Base-by-base conservation (phyloP, 106 monocot genomes). In the Dendrobium huoshanense region DNA sequence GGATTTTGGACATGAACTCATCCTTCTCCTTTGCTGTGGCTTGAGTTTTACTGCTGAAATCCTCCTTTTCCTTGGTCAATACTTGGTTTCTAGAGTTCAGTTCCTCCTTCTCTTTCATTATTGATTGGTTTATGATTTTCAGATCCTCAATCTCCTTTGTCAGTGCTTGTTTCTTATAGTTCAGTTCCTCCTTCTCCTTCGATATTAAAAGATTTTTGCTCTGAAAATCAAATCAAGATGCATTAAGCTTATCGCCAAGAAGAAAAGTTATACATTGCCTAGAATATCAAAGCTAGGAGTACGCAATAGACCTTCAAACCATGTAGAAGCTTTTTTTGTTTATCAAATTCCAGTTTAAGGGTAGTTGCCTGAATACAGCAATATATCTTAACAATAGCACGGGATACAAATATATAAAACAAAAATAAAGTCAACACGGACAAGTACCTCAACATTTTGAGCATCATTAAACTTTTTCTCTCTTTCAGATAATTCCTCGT, bases 101-200 rank as follows among this genome's bases (percentile, higher is more conserved):
- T 76, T 76, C 76, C 11, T 76, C 96, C 78, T 87, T 94, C 77
- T 96, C 96, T 75, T 89, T 95, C n/a, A 45, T 42, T 61, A 90
- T 68, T 5, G 18, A 40, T n/a, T 90, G 91, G 80, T 42, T 41
- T 82, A 77, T 94, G 24, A 49, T 29, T 88, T 87, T 94, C 19
- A 77, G 77, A 19, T 91, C 92, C 74, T 95, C 99, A 51, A 99
- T 77, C 73, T 99, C 91, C 77, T 91, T 91, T 43, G 79, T 55
- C 75, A 99, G 88, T 33, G 79, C 67, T 80, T 91, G 84, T 19
- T 91, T 95, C 82, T 91, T 93, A 65, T 76, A 86, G 73, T n/a
- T 84, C 8, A 95, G 44, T 9, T 85, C 99, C 58, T 93, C 96
- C 81, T 87, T 94, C 79, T 94, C 92, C 78, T 91, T 95, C 25